Evolutionary conservation across 495 filamentous ascomycete species (phyloP), one percentile per base, ranked within the genome.

Genomic region (Terfezia claveryi): DNA sequence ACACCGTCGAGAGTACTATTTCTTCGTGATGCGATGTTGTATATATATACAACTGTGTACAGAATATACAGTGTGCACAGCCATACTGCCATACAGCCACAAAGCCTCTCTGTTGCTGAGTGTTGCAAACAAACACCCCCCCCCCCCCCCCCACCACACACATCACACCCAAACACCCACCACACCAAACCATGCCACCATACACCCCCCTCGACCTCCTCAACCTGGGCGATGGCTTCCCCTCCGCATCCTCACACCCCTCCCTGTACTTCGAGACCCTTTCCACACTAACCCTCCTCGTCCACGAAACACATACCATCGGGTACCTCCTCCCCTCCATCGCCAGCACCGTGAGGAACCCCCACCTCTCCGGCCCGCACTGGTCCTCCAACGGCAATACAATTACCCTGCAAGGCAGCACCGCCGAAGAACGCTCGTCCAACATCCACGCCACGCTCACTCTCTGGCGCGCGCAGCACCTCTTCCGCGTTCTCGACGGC

Each of bases 401-500:
- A 23, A 67, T 81, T 50, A 71, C 69, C 7, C 70, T 77, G 16
- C 55, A 68, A 61, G 57, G 72, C 4, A 62, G 68, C 16, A 74
- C 71, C 9, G 72, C 76, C 36, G 66, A 67, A 38, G 74, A 76
- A 57, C 80, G 88, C 59, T 82, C 73, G 50, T 64, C 66, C 2
- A 68, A 74, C 23, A 73, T 93, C 4, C 74, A 69, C 0, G 61
- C 68, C 38, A 80, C 83, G 5, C 73, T 80, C 37, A 62, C 68
- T 1, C 74, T 79, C 59, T 85, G 85, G 71, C 78, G 79, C 36
- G 67, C 74, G 32, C 73, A 74, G 23, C 66, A 72, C 12, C 74
- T 70, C 0, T 96, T 96, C 65, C 68, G 76, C 50, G 68, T 93
- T 2, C 73, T 95, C 36, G 72, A 70, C 14, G 85, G 86, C 57